Evolutionary conservation across 2,329 filamentous ascomycete species (phyloP).

Genomic region (Zymoseptoria pseudotritici): DNA sequence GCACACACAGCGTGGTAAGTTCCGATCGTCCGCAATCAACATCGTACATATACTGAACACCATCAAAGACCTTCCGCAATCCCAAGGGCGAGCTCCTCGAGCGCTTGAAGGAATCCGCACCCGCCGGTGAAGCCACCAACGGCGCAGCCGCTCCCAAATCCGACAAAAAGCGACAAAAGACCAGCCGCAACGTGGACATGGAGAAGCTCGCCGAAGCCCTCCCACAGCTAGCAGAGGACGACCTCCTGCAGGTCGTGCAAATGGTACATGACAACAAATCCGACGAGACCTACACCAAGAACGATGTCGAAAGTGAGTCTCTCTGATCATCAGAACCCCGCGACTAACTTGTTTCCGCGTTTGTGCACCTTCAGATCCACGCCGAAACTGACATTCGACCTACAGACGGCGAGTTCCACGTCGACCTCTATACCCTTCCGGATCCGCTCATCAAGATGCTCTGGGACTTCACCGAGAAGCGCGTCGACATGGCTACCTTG

Average conservation of each 20-base stretch:
- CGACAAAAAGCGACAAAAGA: conserved; percentile 69
- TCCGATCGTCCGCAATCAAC: background rate
- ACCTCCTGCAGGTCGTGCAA: conserved; percentile 89
- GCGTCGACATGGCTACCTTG: conserved; percentile 27
- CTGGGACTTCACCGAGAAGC: conserved; percentile 68
- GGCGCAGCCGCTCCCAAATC: conserved; percentile 44
- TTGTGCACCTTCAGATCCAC: background rate
- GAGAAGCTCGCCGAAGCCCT: conserved; percentile 93
- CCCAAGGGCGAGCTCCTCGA: conserved; percentile 79
- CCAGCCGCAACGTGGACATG: conserved; percentile 60
- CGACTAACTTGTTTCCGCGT: conserved; percentile 18
- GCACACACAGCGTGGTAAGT: conserved; percentile 64
- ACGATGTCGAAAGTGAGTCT: conserved; percentile 76
- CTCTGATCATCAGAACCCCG: background rate
- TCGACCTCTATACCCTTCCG: conserved; percentile 95
- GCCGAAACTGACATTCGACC: conserved; percentile 6
- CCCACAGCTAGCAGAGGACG: conserved; percentile 83
- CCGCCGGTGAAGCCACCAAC: conserved; percentile 54
- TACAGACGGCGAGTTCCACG: conserved; percentile 89
- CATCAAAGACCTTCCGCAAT: conserved; percentile 69
- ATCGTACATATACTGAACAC: background rate
- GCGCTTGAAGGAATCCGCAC: conserved; percentile 72
- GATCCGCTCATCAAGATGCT: conserved; percentile 85
- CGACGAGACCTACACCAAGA: conserved; percentile 90
- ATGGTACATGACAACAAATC: conserved; percentile 97